phyloP scores from a whole-genome alignment of 306 rosid genomes.

The Urtica urens region DNA sequence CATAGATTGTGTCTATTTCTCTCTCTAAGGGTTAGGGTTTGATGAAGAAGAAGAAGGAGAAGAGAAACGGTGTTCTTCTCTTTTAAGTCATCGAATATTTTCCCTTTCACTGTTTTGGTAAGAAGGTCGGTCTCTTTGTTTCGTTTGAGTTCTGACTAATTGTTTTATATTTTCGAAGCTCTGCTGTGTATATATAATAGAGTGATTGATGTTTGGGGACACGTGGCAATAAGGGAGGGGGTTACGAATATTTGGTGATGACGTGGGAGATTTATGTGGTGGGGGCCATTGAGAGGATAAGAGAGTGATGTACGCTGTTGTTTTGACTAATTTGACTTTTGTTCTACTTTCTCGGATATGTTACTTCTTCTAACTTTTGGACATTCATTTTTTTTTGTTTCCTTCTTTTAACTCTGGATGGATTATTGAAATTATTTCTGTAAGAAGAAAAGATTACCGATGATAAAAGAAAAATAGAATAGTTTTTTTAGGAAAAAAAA shows the following conservation, averaged over 20 bases:
- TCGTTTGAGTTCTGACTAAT: background rate
- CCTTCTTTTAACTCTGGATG: too few relatives aligned
- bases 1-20: slow-evolving; percentile 24
- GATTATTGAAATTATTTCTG: too few relatives aligned
- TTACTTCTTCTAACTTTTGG: too few relatives aligned
- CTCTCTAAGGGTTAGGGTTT: background rate
- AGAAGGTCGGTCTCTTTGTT: background rate
- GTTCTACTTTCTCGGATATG: too few relatives aligned
- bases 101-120: background rate
- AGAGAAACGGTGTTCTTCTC: background rate
- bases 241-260: slow-evolving; percentile 3
- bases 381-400: too few relatives aligned
- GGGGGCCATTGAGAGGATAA: slow-evolving; percentile 22
- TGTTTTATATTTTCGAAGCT: slow-evolving; percentile 3
- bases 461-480: too few relatives aligned
- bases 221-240: background rate
- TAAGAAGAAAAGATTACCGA: too few relatives aligned
- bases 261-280: background rate
- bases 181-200: background rate
- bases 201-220: background rate
- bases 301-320: too few relatives aligned
- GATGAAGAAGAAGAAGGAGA: background rate
- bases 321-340: too few relatives aligned
- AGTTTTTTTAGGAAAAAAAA: too few relatives aligned
- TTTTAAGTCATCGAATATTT: too few relatives aligned